Evolutionary conservation across 1,284 basidiomycete genomes (phyloP).

Genomic region (Cryptococcus jaspeensis): DNA sequence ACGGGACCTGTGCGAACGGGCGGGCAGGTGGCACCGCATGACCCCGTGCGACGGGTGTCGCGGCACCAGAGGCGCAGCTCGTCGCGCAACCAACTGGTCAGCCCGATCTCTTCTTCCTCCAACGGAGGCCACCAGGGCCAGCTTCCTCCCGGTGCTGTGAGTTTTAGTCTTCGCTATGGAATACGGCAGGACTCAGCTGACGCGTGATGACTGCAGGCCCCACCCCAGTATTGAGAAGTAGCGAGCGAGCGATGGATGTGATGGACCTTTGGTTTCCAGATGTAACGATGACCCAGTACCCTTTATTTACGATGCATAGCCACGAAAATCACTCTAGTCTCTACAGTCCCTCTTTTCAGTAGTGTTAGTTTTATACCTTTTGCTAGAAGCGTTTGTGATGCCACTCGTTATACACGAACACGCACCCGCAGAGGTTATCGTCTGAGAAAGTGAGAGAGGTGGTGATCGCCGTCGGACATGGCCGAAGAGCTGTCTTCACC

Average conservation of each 20-base stretch:
- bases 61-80: constrained; percentile 35
- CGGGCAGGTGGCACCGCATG: constrained; percentile 63
- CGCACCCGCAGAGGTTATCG: too few relatives aligned
- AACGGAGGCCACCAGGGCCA: constrained; percentile 14
- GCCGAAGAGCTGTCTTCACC: too few relatives aligned
- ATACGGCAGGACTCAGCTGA: not conserved
- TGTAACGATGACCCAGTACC: not conserved
- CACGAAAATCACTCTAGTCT: not conserved
- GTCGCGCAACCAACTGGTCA: constrained; percentile 28
- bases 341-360: not conserved
- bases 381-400: too few relatives aligned
- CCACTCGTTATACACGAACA: too few relatives aligned
- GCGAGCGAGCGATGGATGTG: not conserved
- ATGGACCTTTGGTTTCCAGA: not conserved
- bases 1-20: constrained; percentile 73
- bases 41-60: constrained; percentile 45
- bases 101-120: constrained; percentile 20
- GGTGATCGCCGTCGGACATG: too few relatives aligned
- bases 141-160: constrained; percentile 33
- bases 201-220: constrained; percentile 8
- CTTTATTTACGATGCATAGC: not conserved
- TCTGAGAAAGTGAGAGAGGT: too few relatives aligned
- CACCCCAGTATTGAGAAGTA: constrained; percentile 13
- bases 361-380: too few relatives aligned
- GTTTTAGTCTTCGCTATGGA: not conserved